Evolutionary conservation across 495 filamentous ascomycete genomes (phyloP).

Genomic region (Lasiosphaeria ovina): DNA sequence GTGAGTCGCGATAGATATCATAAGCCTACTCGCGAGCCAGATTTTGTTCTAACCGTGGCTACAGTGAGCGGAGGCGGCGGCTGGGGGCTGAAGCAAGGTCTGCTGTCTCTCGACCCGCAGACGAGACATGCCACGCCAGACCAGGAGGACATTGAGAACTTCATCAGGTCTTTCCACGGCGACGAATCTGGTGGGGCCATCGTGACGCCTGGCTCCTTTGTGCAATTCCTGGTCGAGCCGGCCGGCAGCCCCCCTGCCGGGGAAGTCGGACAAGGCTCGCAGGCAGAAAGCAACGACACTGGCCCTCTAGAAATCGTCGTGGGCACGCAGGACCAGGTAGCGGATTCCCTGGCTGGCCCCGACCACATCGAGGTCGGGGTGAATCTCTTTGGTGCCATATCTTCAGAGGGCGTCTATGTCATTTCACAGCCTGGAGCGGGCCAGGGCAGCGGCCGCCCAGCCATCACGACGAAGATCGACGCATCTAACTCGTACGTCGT

Average conservation of each 20-base stretch:
- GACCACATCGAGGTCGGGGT: conserved; percentile 19
- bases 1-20: conserved; percentile 33
- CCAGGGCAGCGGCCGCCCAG: neutral
- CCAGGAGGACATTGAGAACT: conserved; percentile 30
- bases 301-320: neutral
- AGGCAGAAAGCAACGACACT: neutral
- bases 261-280: neutral
- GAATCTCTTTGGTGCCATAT: conserved; percentile 42
- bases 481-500: conserved; percentile 30
- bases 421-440: neutral
- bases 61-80: conserved; percentile 86
- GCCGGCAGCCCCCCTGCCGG: conserved; percentile 1
- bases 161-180: conserved; percentile 29
- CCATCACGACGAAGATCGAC: conserved; percentile 41
- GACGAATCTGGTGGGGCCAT: conserved; percentile 26
- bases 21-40: neutral
- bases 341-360: neutral
- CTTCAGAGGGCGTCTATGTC: conserved; percentile 42
- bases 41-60: conserved; percentile 8
- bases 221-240: conserved; percentile 50
- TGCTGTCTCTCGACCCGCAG: conserved; percentile 79
- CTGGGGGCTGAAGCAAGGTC: conserved; percentile 82
- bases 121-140: conserved; percentile 36
- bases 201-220: conserved; percentile 41
- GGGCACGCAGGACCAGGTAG: neutral